Evolutionary conservation across 2,329 filamentous ascomycete genomes (phyloP), one percentile per base, ranked within the genome.

Genomic region (Monosporascus sp.): DNA sequence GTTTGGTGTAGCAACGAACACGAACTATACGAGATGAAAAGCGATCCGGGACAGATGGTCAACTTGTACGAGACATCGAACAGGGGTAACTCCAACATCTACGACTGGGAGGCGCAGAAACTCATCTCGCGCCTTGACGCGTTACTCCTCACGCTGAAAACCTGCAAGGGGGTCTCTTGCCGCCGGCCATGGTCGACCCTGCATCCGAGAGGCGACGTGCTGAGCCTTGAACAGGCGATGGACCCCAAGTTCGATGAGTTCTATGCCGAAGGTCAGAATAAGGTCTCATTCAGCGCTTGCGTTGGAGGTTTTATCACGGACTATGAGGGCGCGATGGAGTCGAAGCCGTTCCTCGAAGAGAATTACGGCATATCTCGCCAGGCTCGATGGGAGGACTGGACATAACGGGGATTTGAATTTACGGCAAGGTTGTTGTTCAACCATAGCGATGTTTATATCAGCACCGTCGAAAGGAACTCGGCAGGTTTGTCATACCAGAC

Each of bases 1-100:
- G 77, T 81, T 2, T 82, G 79, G 78, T 83, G 80, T 60, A 79
- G 68, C 5, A 77, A 78, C 48, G 78, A 81, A 55, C 72, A 76
- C 47, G 78, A 83, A 57, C 70, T 79, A 2, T 83, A 81, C 58
- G 72, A 81, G 56, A 57, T 79, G 20, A 72, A 65, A 38, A 75
- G 49, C 16, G 57, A 59, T 46, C 49, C 52, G 19, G 54, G 50
- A 27, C 52, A 58, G 54, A 54, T 58, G 24, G 47, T 49, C 35
- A 56, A 58, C 50, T n/a, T 58, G 26, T 50, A 40, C 7, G 43
- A 17, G 5, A 27, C 24, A 7, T 6, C 14, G 22, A 22, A 14
- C 8, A 14, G 24, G n/a, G 31, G 31, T 35, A 35, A 14, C 31
- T 6, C 26, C 22, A 37, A 7, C 16, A 1, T 3, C 26, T 11